Evolutionary conservation across 2,329 filamentous ascomycete species (phyloP).

Genomic region (Colletotrichum theobromicola): DNA sequence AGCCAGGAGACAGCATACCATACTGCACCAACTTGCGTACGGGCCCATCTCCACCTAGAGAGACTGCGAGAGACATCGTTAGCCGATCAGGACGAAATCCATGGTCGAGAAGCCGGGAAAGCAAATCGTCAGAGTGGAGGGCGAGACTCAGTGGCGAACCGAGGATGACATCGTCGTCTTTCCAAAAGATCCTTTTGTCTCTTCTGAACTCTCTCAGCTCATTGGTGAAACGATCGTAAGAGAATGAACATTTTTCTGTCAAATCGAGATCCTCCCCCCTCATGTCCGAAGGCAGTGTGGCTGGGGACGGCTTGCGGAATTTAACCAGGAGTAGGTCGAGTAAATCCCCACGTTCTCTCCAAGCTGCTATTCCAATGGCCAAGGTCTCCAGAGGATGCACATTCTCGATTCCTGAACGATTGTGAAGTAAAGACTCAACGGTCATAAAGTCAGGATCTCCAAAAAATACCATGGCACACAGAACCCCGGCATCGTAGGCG

Average conservation of each 20-base stretch:
- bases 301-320: neutral
- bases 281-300: neutral
- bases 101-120: neutral
- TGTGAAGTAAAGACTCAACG: neutral
- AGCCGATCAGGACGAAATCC: neutral
- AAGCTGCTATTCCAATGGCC: neutral
- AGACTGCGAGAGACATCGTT: neutral
- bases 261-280: too few relatives aligned
- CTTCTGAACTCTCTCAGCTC: too few relatives aligned
- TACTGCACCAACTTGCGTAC: neutral
- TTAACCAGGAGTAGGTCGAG: neutral
- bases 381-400: neutral
- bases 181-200: too few relatives aligned
- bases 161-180: too few relatives aligned
- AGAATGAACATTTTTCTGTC: too few relatives aligned
- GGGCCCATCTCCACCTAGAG: rapidly evolving
- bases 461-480: neutral
- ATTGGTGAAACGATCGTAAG: too few relatives aligned
- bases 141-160: neutral
- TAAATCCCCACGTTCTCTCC: neutral
- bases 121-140: neutral
- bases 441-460: neutral
- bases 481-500: neutral
- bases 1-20: neutral
- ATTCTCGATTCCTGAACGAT: neutral